phyloP scores from a whole-genome alignment of 164 flowering plant species.

The Piper betle region DNA sequence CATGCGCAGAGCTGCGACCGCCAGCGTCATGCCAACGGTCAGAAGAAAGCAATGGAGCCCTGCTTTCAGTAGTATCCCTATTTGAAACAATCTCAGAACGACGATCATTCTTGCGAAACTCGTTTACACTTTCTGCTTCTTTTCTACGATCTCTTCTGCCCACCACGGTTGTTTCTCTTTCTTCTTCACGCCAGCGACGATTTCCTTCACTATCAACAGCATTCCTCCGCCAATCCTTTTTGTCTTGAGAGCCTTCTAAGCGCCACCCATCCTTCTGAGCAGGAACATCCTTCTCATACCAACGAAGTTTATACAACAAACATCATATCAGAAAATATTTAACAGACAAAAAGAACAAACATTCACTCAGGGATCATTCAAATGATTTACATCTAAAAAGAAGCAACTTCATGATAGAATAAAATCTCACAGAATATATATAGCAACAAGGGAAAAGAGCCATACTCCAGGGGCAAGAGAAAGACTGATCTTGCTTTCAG shows the following conservation, averaged over 20 bases:
- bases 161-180: constrained; percentile 78
- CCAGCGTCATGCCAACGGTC: constrained; percentile 67
- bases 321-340: not conserved
- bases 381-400: too few relatives aligned
- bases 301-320: too few relatives aligned
- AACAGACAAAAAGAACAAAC: too few relatives aligned
- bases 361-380: not conserved
- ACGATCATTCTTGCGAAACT: constrained; percentile 21
- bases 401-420: not conserved
- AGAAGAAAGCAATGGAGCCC: constrained; percentile 34
- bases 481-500: constrained; percentile 37
- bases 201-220: constrained; percentile 43
- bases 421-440: not conserved
- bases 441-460: not conserved
- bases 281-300: not conserved
- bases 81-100: constrained; percentile 37
- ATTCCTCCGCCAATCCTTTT: constrained; percentile 62
- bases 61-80: constrained; percentile 39
- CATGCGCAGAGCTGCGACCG: constrained; percentile 47
- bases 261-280: constrained; percentile 65
- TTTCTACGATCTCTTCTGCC: constrained; percentile 76
- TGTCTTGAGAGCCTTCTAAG: constrained; percentile 61
- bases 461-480: constrained; percentile 16
- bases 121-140: constrained; percentile 18
- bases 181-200: constrained; percentile 96